phyloP scores from a whole-genome alignment of 306 rosid genomes.

The Abrus pulchellus region DNA sequence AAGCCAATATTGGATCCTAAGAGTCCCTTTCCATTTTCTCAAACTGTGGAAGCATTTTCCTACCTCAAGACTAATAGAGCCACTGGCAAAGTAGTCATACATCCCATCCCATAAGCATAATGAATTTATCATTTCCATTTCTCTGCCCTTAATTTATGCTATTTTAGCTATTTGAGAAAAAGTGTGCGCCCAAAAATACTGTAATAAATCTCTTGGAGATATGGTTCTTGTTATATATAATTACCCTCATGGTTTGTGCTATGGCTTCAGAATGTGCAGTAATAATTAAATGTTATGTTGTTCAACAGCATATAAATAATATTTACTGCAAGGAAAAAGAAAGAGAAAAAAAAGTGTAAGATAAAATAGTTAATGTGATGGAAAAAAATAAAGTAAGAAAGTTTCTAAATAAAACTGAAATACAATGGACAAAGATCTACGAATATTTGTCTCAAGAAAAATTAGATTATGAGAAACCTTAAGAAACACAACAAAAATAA shows the following conservation, averaged over 20 bases:
- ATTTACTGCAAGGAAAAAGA: no score
- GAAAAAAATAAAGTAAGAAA: no score
- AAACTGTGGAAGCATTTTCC: conserved; percentile 65
- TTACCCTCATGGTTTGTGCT: neutral
- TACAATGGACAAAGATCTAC: no score
- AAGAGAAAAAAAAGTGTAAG: no score
- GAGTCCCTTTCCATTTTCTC: conserved; percentile 68
- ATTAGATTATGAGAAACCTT: no score
- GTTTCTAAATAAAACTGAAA: no score
- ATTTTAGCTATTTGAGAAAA: neutral
- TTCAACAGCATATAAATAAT: neutral
- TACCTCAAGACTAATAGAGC: conserved; percentile 64
- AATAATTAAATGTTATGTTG: neutral
- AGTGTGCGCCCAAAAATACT: neutral
- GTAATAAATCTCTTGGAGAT: conserved; percentile 3
- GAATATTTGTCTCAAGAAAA: no score
- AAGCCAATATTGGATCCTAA: conserved; percentile 76
- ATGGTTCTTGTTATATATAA: neutral
- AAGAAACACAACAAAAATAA: no score
- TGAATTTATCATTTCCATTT: neutral
- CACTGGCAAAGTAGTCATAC: conserved; percentile 65
- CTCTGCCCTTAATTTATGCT: neutral
- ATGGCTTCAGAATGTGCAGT: neutral
- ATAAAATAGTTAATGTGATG: no score
- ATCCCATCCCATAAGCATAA: conserved; percentile 61